Evolutionary conservation across 805 yeast species (phyloP), one percentile per base, ranked within the genome.

Genomic region (Candida hungchunana): DNA sequence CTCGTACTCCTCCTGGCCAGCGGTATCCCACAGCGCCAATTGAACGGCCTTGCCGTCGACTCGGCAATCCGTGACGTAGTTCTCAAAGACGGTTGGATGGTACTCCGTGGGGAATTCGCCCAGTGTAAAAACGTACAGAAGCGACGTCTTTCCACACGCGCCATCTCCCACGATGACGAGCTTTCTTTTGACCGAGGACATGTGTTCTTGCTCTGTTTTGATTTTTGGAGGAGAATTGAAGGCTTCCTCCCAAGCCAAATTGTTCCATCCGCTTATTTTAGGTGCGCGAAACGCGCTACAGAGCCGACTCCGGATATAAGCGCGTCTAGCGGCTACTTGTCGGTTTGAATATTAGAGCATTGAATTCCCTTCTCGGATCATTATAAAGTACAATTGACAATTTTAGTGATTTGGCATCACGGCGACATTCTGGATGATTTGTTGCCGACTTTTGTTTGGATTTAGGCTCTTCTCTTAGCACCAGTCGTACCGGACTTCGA

Each of bases 1-100:
- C 48, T 88, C 96, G 56, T 88, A 88, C 60, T 88, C 97, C 63
- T 88, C 97, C 62, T 88, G 96, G 3, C 97, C 97, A 4, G 97
- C 96, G 1, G 96, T 88, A 57, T 88, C 97, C 96, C 97, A 88
- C 18, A 88, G 63, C 2, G 95, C 89, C 37, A 88, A 62, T 44
- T 87, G 82, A 4, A 88, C 95, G 12, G 93, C 82, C 48, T 87
- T 88, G 4, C 96, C 96, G 54, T 88, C 97, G 14, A 89, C 94
- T 39, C 95, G 67, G 59, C 96, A 88, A 52, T 87, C 95, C 1
- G 96, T 87, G 12, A 88, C 96, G 58, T 89, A 87, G 59, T 89
- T 88, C 50, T 88, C 97, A 58, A 89, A 88, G 6, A 88, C 96
- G 0, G 97, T 88, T 3, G 97, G 97, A 48, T 85, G 94, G 58